These are phyloP conservation scores for Verticillium isaacii DNA, from an alignment of 2,329 filamentous ascomycete species.

Conservation along the genomic window DNA sequence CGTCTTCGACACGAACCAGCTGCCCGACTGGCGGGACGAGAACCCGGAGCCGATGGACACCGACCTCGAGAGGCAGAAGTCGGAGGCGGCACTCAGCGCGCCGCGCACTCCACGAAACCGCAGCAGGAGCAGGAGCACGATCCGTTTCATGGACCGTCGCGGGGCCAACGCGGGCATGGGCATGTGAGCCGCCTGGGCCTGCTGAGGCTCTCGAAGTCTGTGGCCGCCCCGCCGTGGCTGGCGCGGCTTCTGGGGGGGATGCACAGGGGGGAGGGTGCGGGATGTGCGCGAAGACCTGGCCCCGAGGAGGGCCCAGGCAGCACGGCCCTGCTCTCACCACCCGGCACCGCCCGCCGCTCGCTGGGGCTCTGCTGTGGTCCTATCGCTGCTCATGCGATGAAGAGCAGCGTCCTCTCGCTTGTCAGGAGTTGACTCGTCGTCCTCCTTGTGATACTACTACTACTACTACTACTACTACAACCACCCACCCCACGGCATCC, in stretches of 20 bases:
- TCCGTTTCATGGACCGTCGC: conserved; percentile 2
- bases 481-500: neutral
- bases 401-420: conserved; percentile 1
- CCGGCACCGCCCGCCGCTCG: neutral
- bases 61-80: conserved; percentile 3
- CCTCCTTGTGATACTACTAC: neutral
- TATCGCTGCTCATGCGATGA: neutral
- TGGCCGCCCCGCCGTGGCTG: neutral
- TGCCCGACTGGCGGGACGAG: conserved; percentile 5
- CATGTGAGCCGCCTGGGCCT: neutral
- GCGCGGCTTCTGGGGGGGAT: neutral
- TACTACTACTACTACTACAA: neutral
- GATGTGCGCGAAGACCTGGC: neutral
- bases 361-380: conserved; percentile 1
- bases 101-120: neutral
- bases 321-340: neutral
- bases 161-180: neutral
- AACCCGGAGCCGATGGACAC: neutral
- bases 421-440: neutral
- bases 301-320: neutral
- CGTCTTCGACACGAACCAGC: conserved; percentile 11
- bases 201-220: neutral
- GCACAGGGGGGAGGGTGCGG: neutral
- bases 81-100: conserved; percentile 1
- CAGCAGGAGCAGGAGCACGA: conserved; percentile 3